Percentiles rank a stretch among this genome's conserved stretches.
Conservation (phyloP, 2,329 filamentous ascomycete species). For the Phaeosphaeria sp. region DNA sequence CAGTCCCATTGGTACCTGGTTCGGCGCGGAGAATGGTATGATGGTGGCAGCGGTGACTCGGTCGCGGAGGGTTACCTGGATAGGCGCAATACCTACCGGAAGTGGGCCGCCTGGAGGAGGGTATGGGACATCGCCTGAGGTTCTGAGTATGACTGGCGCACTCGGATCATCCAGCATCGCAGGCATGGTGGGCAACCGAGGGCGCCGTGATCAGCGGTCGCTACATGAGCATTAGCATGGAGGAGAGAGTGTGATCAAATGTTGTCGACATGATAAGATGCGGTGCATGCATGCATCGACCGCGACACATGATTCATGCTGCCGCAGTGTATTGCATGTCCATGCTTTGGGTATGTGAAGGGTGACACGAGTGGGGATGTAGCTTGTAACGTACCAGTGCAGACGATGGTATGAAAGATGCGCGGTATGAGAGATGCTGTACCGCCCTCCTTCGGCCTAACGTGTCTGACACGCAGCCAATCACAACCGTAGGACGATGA, state of each 20-base stretch:
- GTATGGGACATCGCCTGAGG: slow-evolving; percentile 70
- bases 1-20: slow-evolving; percentile 77
- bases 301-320: slow-evolving; percentile 2
- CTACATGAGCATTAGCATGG: slow-evolving; percentile 13
- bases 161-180: slow-evolving; percentile 80
- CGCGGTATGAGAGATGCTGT: background rate
- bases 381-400: slow-evolving; percentile 4
- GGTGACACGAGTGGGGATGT: too few relatives aligned
- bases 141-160: slow-evolving; percentile 72
- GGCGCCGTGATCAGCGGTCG: slow-evolving; percentile 1
- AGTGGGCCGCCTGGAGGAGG: slow-evolving; percentile 69
- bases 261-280: slow-evolving; percentile 3
- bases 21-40: slow-evolving; percentile 78
- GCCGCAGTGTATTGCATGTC: background rate
- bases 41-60: slow-evolving; percentile 84
- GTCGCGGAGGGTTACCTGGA: slow-evolving; percentile 82
- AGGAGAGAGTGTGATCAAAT: slow-evolving; percentile 5
- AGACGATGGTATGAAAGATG: background rate
- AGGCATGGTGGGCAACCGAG: slow-evolving; percentile 63
- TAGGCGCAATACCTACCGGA: slow-evolving; percentile 72
- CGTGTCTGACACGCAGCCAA: background rate
- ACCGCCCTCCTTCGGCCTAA: background rate
- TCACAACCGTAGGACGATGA: background rate
- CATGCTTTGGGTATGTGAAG: slow-evolving; percentile 4
- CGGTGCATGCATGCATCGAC: background rate